Evolutionary conservation across 2,329 filamentous ascomycete genomes (phyloP), one percentile per base, ranked within the genome.

Genomic region (Pyrenochaeta sp.): DNA sequence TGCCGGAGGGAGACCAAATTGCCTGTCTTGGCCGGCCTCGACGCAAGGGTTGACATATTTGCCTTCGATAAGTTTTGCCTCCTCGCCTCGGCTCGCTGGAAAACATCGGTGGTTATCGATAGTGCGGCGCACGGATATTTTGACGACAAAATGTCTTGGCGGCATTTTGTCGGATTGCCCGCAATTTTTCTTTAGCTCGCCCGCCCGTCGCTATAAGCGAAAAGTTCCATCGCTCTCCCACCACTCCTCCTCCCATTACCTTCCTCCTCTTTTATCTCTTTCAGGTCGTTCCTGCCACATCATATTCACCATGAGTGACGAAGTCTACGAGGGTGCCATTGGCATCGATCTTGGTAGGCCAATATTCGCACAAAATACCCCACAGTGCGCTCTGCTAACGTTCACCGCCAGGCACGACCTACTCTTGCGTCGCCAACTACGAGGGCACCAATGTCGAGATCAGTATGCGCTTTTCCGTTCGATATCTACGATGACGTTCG

Each of bases 391-490:
- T 59, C 49, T 58, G 61, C 71, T 75, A 68, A 74, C 71, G 66
- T 59, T 68, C 66, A 69, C 62, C 63, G 55, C 60, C 64, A 97
- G 94, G 95, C 82, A 99, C 95, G 73, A 99, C 95, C 82, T 99
- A 99, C 88, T 98, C 95, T 77, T 99, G 95, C 83, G 95, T 98
- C 84, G 95, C 95, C 83, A 96, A 90, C 82, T 99, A 98, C 84
- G 95, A 98, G 84, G 95, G 95, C 80, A 94, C 87, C 86, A 97
- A 97, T 89, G 94, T 98, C 80, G 95, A 99, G 82, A 99, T 99
- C 87, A 97, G 87, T 90, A 83, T 74, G 87, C 82, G 63, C 61
- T 58, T 58, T 44, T 49, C 45, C 51, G 30, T 29, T 18, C 21
- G 44, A 15, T 17, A 12, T 17, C 41, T 45, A 39, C 48, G n/a